Evolutionary conservation across 805 yeast genomes (phyloP).

Genomic region (Pichia kluyveri): DNA sequence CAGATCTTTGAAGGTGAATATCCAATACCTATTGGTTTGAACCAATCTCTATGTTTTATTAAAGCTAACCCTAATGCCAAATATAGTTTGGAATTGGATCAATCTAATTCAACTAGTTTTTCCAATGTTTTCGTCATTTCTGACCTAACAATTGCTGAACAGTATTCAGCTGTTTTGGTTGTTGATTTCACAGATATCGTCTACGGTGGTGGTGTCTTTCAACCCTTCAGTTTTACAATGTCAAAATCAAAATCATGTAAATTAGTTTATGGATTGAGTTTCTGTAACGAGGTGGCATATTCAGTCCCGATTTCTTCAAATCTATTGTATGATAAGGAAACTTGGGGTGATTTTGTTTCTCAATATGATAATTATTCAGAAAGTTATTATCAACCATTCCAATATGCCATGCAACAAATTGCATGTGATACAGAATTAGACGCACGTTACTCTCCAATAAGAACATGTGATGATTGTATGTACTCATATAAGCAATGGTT

Average conservation of each 20-base stretch:
- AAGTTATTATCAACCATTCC: slow-evolving; percentile 51
- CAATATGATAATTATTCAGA: slow-evolving; percentile 60
- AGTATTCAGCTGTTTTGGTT: slow-evolving; percentile 57
- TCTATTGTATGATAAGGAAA: slow-evolving; percentile 21
- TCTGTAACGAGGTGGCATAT: slow-evolving; percentile 78
- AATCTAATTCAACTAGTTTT: slow-evolving; percentile 6
- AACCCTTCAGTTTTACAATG: slow-evolving; percentile 49
- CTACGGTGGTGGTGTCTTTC: slow-evolving; percentile 58
- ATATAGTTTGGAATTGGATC: slow-evolving; percentile 15
- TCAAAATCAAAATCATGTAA: slow-evolving; percentile 52
- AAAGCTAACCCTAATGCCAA: slow-evolving; percentile 26
- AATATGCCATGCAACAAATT: slow-evolving; percentile 64
- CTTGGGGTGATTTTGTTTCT: slow-evolving; percentile 27
- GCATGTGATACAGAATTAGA: slow-evolving; percentile 65
- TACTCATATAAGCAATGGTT: slow-evolving; percentile 76
- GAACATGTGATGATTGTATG: slow-evolving; percentile 66
- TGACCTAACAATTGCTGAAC: slow-evolving; percentile 51
- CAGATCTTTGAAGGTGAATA: slow-evolving; percentile 39
- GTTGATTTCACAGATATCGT: slow-evolving; percentile 31
- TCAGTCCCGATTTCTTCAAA: slow-evolving; percentile 55
- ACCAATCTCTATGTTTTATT: slow-evolving; percentile 66
- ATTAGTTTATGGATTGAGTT: slow-evolving; percentile 62
- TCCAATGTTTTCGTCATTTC: slow-evolving; percentile 47
- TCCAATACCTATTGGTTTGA: slow-evolving; percentile 30
- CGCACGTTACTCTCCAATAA: slow-evolving; percentile 63